phyloP scores from a whole-genome alignment of 306 rosid species.

The barrel medic (Medicago truncatula) region DNA sequence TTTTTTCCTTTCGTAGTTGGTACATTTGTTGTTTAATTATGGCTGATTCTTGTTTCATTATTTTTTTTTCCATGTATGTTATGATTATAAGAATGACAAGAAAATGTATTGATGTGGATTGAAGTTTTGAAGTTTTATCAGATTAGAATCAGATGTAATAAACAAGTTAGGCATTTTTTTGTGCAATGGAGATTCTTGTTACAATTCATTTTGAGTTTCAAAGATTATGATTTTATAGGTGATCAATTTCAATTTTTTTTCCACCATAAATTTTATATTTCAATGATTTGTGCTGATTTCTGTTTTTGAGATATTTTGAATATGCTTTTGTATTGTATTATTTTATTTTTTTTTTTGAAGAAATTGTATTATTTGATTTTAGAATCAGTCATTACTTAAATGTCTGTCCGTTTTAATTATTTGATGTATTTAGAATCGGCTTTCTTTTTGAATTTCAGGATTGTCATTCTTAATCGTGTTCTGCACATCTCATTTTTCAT shows the following conservation, averaged over 20 bases:
- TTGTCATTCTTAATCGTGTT: conserved; percentile 38
- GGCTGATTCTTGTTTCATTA: conserved; percentile 37
- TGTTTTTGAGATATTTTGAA: conserved; percentile 20
- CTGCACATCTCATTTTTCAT: conserved; percentile 32
- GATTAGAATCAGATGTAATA: conserved; percentile 4
- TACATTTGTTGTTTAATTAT: conserved; percentile 23
- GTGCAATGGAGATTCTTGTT: not conserved
- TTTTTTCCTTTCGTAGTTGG: conserved; percentile 9
- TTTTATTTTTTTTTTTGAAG: too few relatives aligned
- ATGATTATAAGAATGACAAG: not conserved
- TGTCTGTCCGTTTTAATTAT: conserved; percentile 16
- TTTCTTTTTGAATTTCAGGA: conserved; percentile 56
- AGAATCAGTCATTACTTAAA: conserved; percentile 11
- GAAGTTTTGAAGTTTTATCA: conserved; percentile 1
- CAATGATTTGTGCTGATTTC: conserved; percentile 6
- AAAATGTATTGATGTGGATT: conserved; percentile 19
- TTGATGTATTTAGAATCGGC: conserved; percentile 11
- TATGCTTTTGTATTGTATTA: not conserved
- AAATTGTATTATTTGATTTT: not conserved
- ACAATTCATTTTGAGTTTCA: conserved; percentile 2
- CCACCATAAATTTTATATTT: conserved; percentile 9
- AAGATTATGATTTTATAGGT: conserved; percentile 10
- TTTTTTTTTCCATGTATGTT: not conserved
- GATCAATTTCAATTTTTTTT: conserved; percentile 26
- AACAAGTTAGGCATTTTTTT: conserved; percentile 12